Percentiles rank a stretch among this genome's conserved stretches.
Evolutionary conservation across 352 stramenopile species (phyloP).

Genomic region (Pythium angustatum): DNA sequence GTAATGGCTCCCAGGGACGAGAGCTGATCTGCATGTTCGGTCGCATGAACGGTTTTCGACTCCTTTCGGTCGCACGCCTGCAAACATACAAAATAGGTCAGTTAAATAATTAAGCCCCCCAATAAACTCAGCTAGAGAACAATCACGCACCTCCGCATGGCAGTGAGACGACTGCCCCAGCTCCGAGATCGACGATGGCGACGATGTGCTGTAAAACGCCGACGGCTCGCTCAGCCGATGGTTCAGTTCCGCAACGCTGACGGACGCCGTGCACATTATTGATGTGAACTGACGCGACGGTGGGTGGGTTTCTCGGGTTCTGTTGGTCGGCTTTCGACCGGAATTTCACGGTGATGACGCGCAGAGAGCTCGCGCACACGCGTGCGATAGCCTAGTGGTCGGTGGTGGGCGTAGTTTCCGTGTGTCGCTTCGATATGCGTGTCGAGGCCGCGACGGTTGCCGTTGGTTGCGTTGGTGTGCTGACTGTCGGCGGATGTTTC

Average conservation of each 20-base stretch:
- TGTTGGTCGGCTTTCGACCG: not conserved
- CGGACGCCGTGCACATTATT: slow-evolving; percentile 34
- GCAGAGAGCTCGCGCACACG: not conserved
- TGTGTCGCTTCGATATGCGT: not conserved
- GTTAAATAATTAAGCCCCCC: no score
- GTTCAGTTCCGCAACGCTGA: slow-evolving; percentile 31
- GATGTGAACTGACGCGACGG: not conserved
- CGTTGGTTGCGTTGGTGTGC: not conserved
- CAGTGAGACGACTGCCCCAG: slow-evolving; percentile 23
- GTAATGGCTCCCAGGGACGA: slow-evolving; percentile 1
- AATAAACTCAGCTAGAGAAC: no score
- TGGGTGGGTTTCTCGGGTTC: not conserved
- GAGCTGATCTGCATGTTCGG: not conserved
- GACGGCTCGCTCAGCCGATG: slow-evolving; percentile 39
- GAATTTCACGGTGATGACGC: not conserved
- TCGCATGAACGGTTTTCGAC: no score
- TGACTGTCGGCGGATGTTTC: slow-evolving; percentile 12
- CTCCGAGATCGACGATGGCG: slow-evolving; percentile 66
- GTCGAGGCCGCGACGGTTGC: not conserved
- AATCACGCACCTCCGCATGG: slow-evolving; percentile 21
- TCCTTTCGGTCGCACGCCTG: not conserved
- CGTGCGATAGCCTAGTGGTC: no score
- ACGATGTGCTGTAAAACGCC: slow-evolving; percentile 35
- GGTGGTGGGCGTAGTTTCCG: no score
- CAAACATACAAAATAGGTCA: not conserved